Conservation (phyloP, 176 grass and related monocot species). For the Panicum miliaceum region DNA sequence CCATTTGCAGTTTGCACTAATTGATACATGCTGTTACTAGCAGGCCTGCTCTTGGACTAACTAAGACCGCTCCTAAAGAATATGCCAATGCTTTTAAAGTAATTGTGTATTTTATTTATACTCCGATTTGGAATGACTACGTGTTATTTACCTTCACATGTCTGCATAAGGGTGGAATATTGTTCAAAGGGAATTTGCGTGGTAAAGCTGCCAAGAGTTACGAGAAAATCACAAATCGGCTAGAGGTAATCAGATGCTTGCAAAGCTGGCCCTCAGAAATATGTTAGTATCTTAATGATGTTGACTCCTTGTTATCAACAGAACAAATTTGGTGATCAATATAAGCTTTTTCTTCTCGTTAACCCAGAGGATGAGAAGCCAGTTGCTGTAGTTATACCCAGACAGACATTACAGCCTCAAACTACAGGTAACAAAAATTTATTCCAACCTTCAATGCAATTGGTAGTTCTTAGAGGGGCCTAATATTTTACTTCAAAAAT, state of each 20-base stretch:
- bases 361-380: constrained; percentile 96
- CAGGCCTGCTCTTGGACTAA: neutral
- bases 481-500: constrained; percentile 35
- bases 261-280: constrained; percentile 17
- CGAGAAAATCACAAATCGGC: constrained; percentile 86
- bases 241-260: constrained; percentile 62
- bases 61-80: neutral
- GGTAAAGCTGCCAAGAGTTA: constrained; percentile 80
- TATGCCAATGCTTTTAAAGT: neutral
- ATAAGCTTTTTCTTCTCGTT: constrained; percentile 90
- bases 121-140: constrained; percentile 37
- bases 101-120: neutral
- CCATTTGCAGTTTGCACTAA: neutral
- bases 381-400: constrained; percentile 88
- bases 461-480: neutral
- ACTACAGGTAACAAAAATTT: constrained; percentile 65
- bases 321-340: constrained; percentile 95
- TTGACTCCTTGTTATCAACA: constrained; percentile 48
- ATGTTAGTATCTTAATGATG: constrained; percentile 6
- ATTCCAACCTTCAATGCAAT: neutral
- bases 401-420: constrained; percentile 66
- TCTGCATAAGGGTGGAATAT: constrained; percentile 71
- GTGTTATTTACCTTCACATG: constrained; percentile 36
- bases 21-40: neutral
- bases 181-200: constrained; percentile 96